These are phyloP conservation scores for Coccomyxa subellipsoidea DNA, from an alignment of 163 green algal species.

Conservation along the genomic window DNA sequence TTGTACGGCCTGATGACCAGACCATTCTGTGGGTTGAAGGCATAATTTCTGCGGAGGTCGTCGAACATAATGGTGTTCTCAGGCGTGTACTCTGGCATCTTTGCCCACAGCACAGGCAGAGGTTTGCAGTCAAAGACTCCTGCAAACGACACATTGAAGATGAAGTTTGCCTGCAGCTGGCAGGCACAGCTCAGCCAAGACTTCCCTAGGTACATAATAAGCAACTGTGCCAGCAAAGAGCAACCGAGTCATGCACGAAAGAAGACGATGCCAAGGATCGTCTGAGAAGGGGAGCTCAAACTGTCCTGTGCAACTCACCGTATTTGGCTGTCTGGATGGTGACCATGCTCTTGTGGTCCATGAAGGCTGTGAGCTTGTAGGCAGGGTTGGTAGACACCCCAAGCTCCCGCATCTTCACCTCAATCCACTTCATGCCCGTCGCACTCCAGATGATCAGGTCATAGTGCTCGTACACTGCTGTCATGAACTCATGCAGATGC, in stretches of 20 bases:
- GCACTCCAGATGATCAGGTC: constrained; percentile 54
- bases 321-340: constrained; percentile 73
- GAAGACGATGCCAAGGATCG: neutral
- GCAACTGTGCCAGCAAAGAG: too few species aligned
- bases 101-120: constrained; percentile 80
- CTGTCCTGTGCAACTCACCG: constrained; percentile 32
- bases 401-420: constrained; percentile 95
- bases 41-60: constrained; percentile 92
- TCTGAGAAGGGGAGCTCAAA: too few species aligned
- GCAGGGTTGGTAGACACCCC: constrained; percentile 66
- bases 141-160: too few species aligned
- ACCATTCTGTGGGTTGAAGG: constrained; percentile 90
- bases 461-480: constrained; percentile 64
- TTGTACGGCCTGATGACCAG: constrained; percentile 89
- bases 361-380: constrained; percentile 75
- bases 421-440: constrained; percentile 87
- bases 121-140: constrained; percentile 97
- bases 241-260: neutral
- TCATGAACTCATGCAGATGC: constrained; percentile 83
- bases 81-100: constrained; percentile 77
- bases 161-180: too few species aligned
- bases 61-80: constrained; percentile 98
- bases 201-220: too few species aligned
- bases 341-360: constrained; percentile 90
- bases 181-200: too few species aligned